Evolutionary conservation across 202 grass and related monocot species (phyloP).

Genomic region (Eragrostis tef): DNA sequence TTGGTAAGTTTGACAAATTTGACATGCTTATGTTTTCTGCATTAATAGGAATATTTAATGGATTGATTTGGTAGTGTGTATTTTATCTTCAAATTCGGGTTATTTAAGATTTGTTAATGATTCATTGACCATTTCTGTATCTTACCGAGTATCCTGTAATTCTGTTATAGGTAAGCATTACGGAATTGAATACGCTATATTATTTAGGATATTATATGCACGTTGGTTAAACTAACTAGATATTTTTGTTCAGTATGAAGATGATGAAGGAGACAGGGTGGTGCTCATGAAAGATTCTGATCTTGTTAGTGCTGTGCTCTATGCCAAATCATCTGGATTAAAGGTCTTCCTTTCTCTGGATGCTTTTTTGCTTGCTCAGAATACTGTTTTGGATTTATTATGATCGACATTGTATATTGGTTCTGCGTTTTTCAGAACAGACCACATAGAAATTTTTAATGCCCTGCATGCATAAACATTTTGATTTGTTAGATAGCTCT

Average conservation of each 20-base stretch:
- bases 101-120: not conserved
- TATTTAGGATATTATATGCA: not conserved
- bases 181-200: slow-evolving; percentile 4
- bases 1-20: slow-evolving; percentile 66
- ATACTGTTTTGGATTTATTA: not conserved
- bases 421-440: not conserved
- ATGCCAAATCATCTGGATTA: slow-evolving; percentile 70
- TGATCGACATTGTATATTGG: not conserved
- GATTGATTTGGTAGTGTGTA: slow-evolving; percentile 6
- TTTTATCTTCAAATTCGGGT: slow-evolving; percentile 12
- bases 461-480: not conserved
- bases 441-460: not conserved
- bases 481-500: not conserved
- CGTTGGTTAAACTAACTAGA: not conserved
- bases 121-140: slow-evolving; percentile 29
- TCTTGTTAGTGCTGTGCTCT: slow-evolving; percentile 64
- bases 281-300: slow-evolving; percentile 81
- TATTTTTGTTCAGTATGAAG: slow-evolving; percentile 75
- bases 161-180: not conserved
- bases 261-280: slow-evolving; percentile 93
- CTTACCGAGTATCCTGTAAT: not conserved
- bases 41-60: slow-evolving; percentile 6
- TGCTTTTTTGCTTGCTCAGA: slow-evolving; percentile 8
- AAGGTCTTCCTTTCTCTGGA: slow-evolving; percentile 61
- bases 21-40: not conserved